Evolutionary conservation across 116 monocot genomes (phyloP), one percentile per base, ranked within the genome.

Genomic region (Iris pallida): DNA sequence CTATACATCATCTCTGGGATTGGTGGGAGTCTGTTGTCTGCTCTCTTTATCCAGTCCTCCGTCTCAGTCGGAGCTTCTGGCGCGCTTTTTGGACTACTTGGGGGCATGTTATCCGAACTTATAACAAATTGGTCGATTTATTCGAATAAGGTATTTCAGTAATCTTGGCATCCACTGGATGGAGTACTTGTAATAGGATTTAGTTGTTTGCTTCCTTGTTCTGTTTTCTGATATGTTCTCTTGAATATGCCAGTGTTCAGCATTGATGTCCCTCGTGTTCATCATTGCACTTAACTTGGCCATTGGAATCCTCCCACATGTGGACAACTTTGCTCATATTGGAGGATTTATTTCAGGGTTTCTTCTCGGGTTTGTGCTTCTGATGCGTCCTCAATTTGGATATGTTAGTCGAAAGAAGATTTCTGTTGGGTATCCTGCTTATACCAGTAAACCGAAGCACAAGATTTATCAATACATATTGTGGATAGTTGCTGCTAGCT

Each of bases 81-180:
- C 55, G 90, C 90, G 49, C 83, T 90, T 46, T 90, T 90, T 76
- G 90, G 90, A 16, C 71, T 90, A 42, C 79, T 90, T 0, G 90
- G 90, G 5, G 83, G 53, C 63, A 86, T 90, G 90, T 86, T 90
- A 71, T 86, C 90, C 7, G 90, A 90, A 46, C 83, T 92, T 49
- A 73, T 83, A 68, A 92, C 83, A 53, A 92, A 92, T 74, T 92
- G 88, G 90, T 79, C 86, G 68, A 83, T 90, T 16, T 90, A 90
- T 73, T 78, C 76, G 42, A 92, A 85, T 64, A 88, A 92, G 85
- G 92, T 88, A 69, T 16, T 1, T 0, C 57, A 3, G 5, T 11
- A 60, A 12, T 52, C 17, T 47, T 13, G 6, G 0, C 30, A 30
- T 30, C 30, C 30, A 30, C 30, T 30, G 30, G 30, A 44, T 40